A percentile compares a stretch with the other conserved stretches of the same genome.
These are phyloP conservation scores for Crepidotus variabilis DNA, from an alignment of 768 basidiomycete genomes.

Conservation along the genomic window DNA sequence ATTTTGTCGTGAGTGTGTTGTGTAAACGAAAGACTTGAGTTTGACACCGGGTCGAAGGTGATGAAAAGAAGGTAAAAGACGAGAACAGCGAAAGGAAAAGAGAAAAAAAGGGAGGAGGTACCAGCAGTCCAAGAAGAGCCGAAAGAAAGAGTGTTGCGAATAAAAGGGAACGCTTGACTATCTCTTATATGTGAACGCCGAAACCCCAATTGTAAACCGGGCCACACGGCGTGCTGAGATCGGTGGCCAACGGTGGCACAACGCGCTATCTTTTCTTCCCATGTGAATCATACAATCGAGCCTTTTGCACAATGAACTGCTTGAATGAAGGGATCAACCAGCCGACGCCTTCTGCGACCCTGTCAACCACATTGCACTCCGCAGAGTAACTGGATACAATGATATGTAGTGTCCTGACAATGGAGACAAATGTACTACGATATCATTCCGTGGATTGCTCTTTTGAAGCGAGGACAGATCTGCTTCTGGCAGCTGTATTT, in stretches of 20 bases:
- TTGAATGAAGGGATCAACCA: no score
- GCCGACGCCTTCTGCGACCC: no score
- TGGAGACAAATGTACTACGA: no score
- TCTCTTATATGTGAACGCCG: background rate
- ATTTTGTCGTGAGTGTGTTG: constrained; percentile 9
- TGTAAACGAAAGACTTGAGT: constrained; percentile 12
- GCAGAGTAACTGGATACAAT: no score
- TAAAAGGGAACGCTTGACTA: background rate
- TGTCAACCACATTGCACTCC: no score
- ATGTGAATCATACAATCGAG: no score
- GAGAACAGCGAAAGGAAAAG: background rate
- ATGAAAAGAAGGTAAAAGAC: background rate
- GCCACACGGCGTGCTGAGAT: background rate
- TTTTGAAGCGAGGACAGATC: no score
- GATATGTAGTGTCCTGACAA: no score
- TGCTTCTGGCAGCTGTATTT: no score
- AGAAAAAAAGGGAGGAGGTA: constrained; percentile 6
- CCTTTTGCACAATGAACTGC: no score
- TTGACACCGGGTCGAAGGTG: constrained; percentile 26
- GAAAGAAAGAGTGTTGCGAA: background rate
- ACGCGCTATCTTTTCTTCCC: background rate
- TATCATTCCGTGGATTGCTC: no score
- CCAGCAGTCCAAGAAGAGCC: background rate
- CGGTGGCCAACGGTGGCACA: background rate
- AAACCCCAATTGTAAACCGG: background rate